These are phyloP conservation scores for Dothidotthia symphoricarpi DNA, from an alignment of 2,329 filamentous ascomycete species.

Conservation along the genomic window DNA sequence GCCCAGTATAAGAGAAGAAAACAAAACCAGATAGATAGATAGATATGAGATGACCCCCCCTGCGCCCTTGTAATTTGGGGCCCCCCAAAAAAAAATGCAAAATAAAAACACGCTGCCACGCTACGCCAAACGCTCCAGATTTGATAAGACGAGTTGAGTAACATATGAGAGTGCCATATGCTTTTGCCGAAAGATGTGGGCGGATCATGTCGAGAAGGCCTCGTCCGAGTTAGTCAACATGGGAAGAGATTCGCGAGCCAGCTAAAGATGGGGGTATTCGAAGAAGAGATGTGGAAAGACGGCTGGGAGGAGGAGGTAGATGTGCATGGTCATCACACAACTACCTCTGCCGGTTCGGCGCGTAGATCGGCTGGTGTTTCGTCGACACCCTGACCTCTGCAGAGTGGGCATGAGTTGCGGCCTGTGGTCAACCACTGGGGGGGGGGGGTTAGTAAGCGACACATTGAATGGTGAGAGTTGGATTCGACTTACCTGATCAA, in stretches of 20 bases:
- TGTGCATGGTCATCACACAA: slow-evolving; percentile 5
- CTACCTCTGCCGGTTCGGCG: slow-evolving; percentile 9
- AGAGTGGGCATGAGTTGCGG: slow-evolving; percentile 63
- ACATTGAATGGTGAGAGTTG: background rate
- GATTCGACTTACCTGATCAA: slow-evolving; percentile 60
- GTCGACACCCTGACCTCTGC: slow-evolving; percentile 58
- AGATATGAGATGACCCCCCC: too few relatives aligned
- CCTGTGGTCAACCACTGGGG: slow-evolving; percentile 65
- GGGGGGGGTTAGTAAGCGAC: slow-evolving; percentile 10
- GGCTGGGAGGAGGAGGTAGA: slow-evolving; percentile 1
- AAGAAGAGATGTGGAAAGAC: background rate
- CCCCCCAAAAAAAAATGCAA: background rate
- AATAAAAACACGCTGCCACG: background rate
- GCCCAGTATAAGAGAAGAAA: too few relatives aligned
- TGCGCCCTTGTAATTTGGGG: too few relatives aligned
- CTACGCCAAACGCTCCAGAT: too few relatives aligned
- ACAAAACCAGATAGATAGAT: too few relatives aligned
- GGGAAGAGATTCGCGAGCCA: background rate
- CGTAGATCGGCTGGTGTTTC: slow-evolving; percentile 44
- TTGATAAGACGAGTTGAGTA: too few relatives aligned
- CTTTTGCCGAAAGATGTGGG: too few relatives aligned
- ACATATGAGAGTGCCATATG: too few relatives aligned
- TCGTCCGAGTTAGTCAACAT: slow-evolving; percentile 5
- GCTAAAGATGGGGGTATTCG: too few relatives aligned
- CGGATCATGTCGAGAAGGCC: background rate